Conservation (phyloP, 345 rosid species). For the Triadica sebifera region DNA sequence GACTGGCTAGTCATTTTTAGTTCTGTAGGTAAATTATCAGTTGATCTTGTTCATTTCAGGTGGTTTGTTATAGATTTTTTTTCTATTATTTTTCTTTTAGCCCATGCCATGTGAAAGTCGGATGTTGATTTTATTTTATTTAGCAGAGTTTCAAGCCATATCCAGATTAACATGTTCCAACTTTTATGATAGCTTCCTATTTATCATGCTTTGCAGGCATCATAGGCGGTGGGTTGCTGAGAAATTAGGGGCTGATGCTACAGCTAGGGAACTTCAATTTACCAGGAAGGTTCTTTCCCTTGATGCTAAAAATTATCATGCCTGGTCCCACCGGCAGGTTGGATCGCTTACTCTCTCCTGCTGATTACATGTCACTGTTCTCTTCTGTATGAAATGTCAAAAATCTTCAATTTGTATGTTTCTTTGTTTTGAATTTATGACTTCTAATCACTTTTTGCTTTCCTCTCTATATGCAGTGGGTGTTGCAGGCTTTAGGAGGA, state of each 20-base stretch:
- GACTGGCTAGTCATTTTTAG: neutral
- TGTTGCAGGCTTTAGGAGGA: constrained; percentile 73
- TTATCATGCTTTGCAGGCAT: constrained; percentile 54
- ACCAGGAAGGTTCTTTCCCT: constrained; percentile 51
- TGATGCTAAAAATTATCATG: constrained; percentile 90
- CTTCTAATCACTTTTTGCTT: neutral
- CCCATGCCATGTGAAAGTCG: neutral
- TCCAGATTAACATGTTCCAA: constrained; percentile 1
- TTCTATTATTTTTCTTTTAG: neutral
- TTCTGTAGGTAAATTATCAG: neutral
- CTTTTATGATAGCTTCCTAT: neutral
- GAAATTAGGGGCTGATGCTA: constrained; percentile 66
- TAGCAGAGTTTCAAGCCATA: constrained; percentile 13
- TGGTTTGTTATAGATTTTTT: neutral
- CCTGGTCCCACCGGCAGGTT: constrained; percentile 98
- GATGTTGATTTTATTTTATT: neutral
- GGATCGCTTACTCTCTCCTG: constrained; percentile 14
- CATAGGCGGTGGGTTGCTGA: constrained; percentile 95
- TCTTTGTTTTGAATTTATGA: neutral
- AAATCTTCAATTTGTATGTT: neutral
- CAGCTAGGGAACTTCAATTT: constrained; percentile 61
- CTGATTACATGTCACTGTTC: neutral
- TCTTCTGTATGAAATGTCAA: neutral
- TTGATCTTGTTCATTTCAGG: neutral
- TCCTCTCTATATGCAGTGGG: constrained; percentile 57